Evolutionary conservation across 495 filamentous ascomycete species (phyloP).

Genomic region (Lindgomyces ingoldianus): DNA sequence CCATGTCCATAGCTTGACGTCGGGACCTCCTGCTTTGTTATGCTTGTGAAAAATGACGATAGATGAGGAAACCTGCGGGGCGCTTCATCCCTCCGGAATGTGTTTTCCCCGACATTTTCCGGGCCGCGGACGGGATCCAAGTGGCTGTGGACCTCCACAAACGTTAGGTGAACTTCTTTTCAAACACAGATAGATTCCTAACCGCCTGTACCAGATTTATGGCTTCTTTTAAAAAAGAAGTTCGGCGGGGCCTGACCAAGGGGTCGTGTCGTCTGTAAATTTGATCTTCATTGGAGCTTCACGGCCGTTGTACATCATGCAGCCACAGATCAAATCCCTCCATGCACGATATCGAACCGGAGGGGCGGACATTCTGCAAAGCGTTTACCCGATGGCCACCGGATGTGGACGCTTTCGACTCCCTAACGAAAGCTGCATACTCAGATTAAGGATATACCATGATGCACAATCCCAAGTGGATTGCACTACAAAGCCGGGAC

Average conservation of each 20-base stretch:
- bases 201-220: too few relatives aligned
- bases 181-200: not conserved
- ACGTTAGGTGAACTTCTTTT: not conserved
- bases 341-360: slow-evolving; percentile 9
- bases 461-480: too few relatives aligned
- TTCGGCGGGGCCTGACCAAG: too few relatives aligned
- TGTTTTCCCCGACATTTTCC: slow-evolving; percentile 36
- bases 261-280: too few relatives aligned
- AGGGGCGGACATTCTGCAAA: not conserved
- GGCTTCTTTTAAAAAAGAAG: too few relatives aligned
- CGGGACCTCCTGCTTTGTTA: slow-evolving; percentile 29
- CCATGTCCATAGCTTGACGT: slow-evolving; percentile 13
- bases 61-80: slow-evolving; percentile 31
- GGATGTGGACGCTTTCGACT: too few relatives aligned
- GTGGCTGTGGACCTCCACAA: not conserved
- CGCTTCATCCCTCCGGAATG: slow-evolving; percentile 9
- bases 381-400: not conserved
- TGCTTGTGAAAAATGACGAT: slow-evolving; percentile 38
- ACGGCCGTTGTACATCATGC: too few relatives aligned
- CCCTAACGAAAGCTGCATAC: too few relatives aligned
- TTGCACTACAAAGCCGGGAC: too few relatives aligned
- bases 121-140: slow-evolving; percentile 30
- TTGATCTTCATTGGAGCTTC: too few relatives aligned
- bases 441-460: too few relatives aligned
- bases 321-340: not conserved